Evolutionary conservation across 1,284 basidiomycete genomes (phyloP).

Genomic region (Puccinia polysora): DNA sequence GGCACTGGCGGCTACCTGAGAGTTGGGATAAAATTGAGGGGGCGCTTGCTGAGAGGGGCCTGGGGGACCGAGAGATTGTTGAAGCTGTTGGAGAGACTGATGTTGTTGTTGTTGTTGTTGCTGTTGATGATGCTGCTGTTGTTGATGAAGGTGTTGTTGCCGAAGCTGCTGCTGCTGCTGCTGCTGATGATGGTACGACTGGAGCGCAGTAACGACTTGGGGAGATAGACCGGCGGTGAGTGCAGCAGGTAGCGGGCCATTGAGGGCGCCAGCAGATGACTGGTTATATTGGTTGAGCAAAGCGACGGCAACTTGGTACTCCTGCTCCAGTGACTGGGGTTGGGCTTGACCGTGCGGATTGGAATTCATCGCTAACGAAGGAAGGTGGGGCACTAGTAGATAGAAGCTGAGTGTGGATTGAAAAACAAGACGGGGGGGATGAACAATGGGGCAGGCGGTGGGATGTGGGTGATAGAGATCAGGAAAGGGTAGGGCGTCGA

Average conservation of each 20-base stretch:
- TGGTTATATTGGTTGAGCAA: constrained; percentile 19
- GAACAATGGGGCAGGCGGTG: too few species aligned
- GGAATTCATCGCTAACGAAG: constrained; percentile 17
- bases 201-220: constrained; percentile 20
- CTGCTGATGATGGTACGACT: constrained; percentile 8
- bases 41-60: constrained; percentile 12
- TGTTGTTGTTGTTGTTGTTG: constrained; percentile 33
- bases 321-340: constrained; percentile 2
- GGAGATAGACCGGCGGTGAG: constrained; percentile 23
- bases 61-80: constrained; percentile 9
- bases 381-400: background rate
- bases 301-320: constrained; percentile 25
- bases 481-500: too few species aligned
- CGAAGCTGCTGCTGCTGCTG: constrained; percentile 22
- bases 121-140: constrained; percentile 20
- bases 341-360: constrained; percentile 22
- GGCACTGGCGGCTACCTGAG: constrained; percentile 10
- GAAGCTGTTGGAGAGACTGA: constrained; percentile 1
- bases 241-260: constrained; percentile 29
- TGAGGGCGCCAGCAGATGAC: constrained; percentile 11
- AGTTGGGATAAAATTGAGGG: constrained; percentile 25
- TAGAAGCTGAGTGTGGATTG: too few species aligned
- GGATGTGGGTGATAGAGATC: too few species aligned
- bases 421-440: too few species aligned
- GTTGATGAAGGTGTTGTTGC: constrained; percentile 22